Evolutionary conservation across 768 basidiomycete genomes (phyloP).

Genomic region (Cytidiella melzeri): DNA sequence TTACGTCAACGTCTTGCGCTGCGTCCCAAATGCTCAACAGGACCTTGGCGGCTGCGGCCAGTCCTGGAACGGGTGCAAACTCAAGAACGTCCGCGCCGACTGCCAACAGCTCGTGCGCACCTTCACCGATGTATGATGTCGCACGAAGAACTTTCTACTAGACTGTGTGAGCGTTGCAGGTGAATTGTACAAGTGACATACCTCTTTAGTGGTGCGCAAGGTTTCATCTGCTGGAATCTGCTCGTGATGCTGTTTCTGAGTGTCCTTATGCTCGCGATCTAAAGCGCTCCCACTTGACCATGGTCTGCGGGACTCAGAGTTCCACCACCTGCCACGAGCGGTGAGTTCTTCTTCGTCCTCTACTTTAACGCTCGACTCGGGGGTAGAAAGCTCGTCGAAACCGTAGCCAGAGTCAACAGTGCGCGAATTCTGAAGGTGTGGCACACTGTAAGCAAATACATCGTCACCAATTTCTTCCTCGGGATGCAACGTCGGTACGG

Average conservation of each 20-base stretch:
- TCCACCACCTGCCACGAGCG: background rate
- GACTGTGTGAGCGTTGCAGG: background rate
- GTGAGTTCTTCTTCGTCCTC: background rate
- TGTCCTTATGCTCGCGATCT: background rate
- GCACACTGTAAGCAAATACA: background rate
- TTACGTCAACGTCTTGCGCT: slow-evolving; percentile 53
- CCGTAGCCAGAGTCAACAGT: background rate
- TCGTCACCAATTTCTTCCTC: background rate
- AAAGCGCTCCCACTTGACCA: background rate
- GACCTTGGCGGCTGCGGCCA: slow-evolving; percentile 44
- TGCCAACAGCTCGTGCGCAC: slow-evolving; percentile 39
- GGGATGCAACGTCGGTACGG: no score
- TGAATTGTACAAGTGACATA: background rate
- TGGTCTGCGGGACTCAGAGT: background rate
- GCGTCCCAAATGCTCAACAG: slow-evolving; percentile 63
- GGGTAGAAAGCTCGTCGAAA: background rate
- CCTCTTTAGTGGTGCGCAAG: background rate
- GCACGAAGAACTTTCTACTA: background rate
- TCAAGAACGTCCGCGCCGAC: slow-evolving; percentile 37
- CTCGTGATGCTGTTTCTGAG: background rate
- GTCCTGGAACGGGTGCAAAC: slow-evolving; percentile 52
- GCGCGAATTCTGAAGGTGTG: background rate
- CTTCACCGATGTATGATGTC: background rate
- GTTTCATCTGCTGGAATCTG: background rate
- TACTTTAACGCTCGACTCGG: no score